Conservation (phyloP, 805 yeast species). For the Saccharomycopsis fermentans region DNA sequence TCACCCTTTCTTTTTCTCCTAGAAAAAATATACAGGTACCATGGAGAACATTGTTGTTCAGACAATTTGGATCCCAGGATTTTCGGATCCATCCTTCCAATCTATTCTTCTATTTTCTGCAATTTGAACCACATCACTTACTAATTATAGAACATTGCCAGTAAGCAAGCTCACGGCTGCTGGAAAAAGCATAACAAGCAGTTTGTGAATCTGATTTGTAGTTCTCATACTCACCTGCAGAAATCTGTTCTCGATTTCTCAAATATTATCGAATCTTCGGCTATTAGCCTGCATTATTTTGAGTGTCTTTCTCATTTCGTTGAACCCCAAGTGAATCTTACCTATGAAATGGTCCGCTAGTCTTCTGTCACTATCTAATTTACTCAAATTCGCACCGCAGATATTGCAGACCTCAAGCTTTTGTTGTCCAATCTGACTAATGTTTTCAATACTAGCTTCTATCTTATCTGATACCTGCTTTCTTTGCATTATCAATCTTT, state of each 20-base stretch:
- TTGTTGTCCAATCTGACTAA: conserved; percentile 82
- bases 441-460: conserved; percentile 51
- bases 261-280: background rate
- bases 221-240: too few species aligned
- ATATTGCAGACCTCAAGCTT: conserved; percentile 82
- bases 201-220: too few species aligned
- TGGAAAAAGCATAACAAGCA: too few species aligned
- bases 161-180: too few species aligned
- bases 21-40: too few species aligned
- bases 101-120: background rate
- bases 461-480: conserved; percentile 45
- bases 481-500: conserved; percentile 38
- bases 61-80: too few species aligned
- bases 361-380: conserved; percentile 79
- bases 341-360: conserved; percentile 87
- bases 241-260: background rate
- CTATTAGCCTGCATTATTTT: conserved; percentile 14
- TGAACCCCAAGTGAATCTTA: conserved; percentile 76
- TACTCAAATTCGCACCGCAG: conserved; percentile 82
- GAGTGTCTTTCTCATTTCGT: conserved; percentile 54
- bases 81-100: too few species aligned
- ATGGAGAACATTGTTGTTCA: too few species aligned
- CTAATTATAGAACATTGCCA: too few species aligned
- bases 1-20: too few species aligned
- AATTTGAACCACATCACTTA: too few species aligned